Percentiles rank a stretch among this genome's conserved stretches.
These are phyloP conservation scores for Trichoderma sp. DNA, from an alignment of 2,329 filamentous ascomycete genomes.

Conservation along the genomic window DNA sequence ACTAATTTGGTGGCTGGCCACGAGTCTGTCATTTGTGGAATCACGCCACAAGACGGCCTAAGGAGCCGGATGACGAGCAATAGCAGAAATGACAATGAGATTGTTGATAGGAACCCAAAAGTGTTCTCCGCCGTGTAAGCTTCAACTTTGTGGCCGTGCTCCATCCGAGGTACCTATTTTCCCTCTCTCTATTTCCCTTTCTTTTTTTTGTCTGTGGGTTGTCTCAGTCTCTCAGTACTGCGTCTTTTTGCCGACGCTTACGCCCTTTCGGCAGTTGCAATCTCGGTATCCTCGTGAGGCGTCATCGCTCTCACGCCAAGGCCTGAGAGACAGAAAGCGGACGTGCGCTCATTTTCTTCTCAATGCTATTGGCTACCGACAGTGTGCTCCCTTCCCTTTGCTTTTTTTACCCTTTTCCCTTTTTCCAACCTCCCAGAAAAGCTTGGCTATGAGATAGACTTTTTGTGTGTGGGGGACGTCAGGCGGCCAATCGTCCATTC, in stretches of 20 bases:
- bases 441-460: constrained; percentile 12
- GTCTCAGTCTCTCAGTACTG: not conserved
- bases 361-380: not conserved
- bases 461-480: not conserved
- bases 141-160: not conserved
- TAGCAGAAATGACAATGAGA: not conserved
- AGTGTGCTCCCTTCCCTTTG: not conserved
- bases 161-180: not conserved
- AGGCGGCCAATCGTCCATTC: not conserved
- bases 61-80: not conserved
- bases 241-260: not conserved
- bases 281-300: not conserved
- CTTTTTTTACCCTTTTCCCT: not conserved
- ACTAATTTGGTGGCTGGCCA: not conserved
- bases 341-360: not conserved
- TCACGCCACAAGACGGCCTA: not conserved
- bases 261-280: constrained; percentile 4
- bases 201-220: not conserved
- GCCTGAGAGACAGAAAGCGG: not conserved
- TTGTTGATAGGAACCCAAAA: not conserved
- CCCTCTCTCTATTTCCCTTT: not conserved
- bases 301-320: not conserved
- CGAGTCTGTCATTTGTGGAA: not conserved
- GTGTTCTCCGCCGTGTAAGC: not conserved
- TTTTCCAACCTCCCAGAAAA: not conserved